A percentile compares a stretch with the other conserved stretches of the same genome.
Evolutionary conservation across 257 asterid genomes (phyloP).

Genomic region (Nicotiana noctiflora): DNA sequence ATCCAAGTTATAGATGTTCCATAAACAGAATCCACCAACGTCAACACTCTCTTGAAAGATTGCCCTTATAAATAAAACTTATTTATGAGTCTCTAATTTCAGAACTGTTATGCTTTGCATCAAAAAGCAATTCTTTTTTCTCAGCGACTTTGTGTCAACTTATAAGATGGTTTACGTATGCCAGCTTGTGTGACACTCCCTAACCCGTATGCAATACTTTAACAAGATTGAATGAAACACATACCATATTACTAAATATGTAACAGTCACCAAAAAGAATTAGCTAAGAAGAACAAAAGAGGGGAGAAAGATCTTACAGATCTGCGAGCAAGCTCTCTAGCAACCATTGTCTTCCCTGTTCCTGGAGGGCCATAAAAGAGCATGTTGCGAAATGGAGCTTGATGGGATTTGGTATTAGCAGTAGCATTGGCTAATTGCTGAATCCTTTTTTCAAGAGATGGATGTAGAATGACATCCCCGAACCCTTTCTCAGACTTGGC

Average conservation of each 20-base stretch:
- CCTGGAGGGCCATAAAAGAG: constrained; percentile 98
- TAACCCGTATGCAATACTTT: background rate
- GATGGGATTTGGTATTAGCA: constrained; percentile 77
- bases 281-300: background rate
- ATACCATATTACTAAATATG: background rate
- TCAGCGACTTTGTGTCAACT: background rate
- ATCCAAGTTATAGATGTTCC: background rate
- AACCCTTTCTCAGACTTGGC: constrained; percentile 48
- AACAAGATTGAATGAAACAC: background rate
- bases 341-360: constrained; percentile 98
- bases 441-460: constrained; percentile 74
- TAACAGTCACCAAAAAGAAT: background rate
- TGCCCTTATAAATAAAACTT: background rate
- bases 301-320: constrained; percentile 46
- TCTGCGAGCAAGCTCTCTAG: constrained; percentile 92
- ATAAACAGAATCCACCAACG: background rate
- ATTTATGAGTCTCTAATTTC: background rate
- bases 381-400: constrained; percentile 93
- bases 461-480: constrained; percentile 79
- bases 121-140: background rate
- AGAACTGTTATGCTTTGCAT: background rate
- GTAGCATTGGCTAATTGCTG: constrained; percentile 79
- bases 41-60: background rate
- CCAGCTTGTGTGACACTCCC: background rate
- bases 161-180: background rate